Evolutionary conservation across 768 basidiomycete genomes (phyloP).

Genomic region (Phallus indusiatus): DNA sequence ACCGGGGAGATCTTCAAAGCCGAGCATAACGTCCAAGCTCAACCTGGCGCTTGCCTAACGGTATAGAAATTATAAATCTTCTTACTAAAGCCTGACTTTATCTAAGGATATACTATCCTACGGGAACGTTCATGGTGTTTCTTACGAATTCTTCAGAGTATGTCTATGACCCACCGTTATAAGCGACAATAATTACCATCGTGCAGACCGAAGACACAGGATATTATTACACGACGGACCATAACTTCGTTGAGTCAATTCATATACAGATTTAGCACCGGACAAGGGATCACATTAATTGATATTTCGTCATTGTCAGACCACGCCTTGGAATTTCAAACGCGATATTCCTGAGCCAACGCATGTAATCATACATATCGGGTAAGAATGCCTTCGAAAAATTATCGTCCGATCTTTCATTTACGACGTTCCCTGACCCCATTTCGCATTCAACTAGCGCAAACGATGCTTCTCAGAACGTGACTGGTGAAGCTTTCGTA

Average conservation of each 20-base stretch:
- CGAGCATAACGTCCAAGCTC: conserved; percentile 42
- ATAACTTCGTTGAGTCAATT: conserved; percentile 30
- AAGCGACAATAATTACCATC: not conserved
- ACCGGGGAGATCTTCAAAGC: conserved; percentile 37
- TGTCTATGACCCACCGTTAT: conserved; percentile 2
- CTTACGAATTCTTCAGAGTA: conserved; percentile 42
- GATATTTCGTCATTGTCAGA: conserved; percentile 17
- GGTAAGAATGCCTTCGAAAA: conserved; percentile 22
- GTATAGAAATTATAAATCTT: conserved; percentile 18
- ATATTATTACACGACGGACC: conserved; percentile 41
- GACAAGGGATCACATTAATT: not conserved
- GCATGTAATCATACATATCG: conserved; percentile 49
- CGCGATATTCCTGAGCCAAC: conserved; percentile 38
- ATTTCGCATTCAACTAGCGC: conserved; percentile 26
- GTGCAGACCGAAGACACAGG: conserved; percentile 47
- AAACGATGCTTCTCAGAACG: conserved; percentile 45
- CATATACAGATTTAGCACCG: not conserved
- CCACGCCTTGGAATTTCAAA: conserved; percentile 47
- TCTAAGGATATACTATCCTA: conserved; percentile 41
- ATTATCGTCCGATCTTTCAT: not conserved
- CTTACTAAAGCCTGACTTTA: not conserved
- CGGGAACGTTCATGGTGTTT: conserved; percentile 44
- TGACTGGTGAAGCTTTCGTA: conserved; percentile 32
- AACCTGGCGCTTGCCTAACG: conserved; percentile 43
- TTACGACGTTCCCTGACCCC: not conserved